phyloP scores from a whole-genome alignment of 768 basidiomycete genomes.

The Pleurotus salmoneostramineus region DNA sequence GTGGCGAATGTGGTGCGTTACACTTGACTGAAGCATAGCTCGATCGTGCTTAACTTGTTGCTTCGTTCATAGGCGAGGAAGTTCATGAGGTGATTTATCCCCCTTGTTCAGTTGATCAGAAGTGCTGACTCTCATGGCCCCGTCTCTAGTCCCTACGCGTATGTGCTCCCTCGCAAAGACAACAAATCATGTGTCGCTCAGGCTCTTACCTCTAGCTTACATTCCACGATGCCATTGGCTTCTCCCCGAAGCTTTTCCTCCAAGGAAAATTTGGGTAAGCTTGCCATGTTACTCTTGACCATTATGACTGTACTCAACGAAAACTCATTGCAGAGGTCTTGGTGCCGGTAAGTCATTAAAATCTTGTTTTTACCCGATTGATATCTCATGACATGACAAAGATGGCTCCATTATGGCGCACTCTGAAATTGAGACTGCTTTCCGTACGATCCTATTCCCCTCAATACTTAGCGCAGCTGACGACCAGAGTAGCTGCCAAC shows the following conservation, averaged over 20 bases:
- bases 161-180: not conserved
- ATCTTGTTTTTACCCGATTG: too few relatives aligned
- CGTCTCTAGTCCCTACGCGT: slow-evolving; percentile 15
- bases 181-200: not conserved
- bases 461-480: not conserved
- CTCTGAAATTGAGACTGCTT: slow-evolving; percentile 17
- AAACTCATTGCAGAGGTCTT: slow-evolving; percentile 11
- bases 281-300: not conserved
- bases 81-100: slow-evolving; percentile 19
- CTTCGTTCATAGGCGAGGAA: slow-evolving; percentile 18
- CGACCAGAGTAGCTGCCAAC: slow-evolving; percentile 16
- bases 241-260: slow-evolving; percentile 17
- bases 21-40: not conserved
- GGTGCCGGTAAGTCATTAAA: slow-evolving; percentile 16
- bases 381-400: not conserved
- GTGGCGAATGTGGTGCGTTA: slow-evolving; percentile 23
- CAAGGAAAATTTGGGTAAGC: slow-evolving; percentile 20
- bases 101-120: not conserved
- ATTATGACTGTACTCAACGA: not conserved
- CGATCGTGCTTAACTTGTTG: not conserved
- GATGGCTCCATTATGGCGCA: slow-evolving; percentile 23
- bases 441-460: slow-evolving; percentile 13
- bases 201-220: slow-evolving; percentile 13
- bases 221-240: slow-evolving; percentile 29
- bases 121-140: not conserved